These are phyloP conservation scores for Silybum marianum DNA, from an alignment of 129 eudicot genomes.

Conservation along the genomic window DNA sequence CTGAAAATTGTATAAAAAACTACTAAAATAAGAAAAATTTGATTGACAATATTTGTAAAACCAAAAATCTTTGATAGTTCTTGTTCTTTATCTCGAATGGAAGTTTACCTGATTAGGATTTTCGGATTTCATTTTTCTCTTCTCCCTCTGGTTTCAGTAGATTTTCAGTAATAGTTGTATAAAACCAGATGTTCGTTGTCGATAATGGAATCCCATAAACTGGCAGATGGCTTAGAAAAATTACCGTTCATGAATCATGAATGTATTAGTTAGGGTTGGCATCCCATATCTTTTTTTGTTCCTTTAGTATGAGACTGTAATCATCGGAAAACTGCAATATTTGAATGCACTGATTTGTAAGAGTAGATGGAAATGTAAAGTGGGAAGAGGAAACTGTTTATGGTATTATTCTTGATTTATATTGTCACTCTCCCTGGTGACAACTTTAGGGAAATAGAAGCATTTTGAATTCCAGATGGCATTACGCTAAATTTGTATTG, in stretches of 20 bases:
- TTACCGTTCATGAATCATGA: background rate
- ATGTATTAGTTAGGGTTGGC: background rate
- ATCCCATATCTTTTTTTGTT: background rate
- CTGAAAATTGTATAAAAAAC: too few relatives aligned
- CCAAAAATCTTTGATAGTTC: too few relatives aligned
- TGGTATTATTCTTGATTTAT: background rate
- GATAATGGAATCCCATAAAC: background rate
- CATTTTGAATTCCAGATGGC: background rate
- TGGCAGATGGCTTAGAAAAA: background rate
- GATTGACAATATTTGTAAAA: too few relatives aligned
- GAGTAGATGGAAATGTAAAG: background rate
- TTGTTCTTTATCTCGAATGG: too few relatives aligned
- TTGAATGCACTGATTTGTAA: background rate
- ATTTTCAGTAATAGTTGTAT: background rate
- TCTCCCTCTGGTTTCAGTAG: background rate
- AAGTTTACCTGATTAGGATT: background rate
- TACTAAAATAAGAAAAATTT: too few relatives aligned
- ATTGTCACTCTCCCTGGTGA: background rate
- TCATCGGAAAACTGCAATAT: background rate
- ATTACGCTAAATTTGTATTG: background rate
- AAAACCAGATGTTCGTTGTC: background rate
- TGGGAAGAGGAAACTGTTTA: constrained; percentile 6
- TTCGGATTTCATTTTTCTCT: background rate
- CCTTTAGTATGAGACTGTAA: background rate
- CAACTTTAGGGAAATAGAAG: background rate